These are phyloP conservation scores for Scedosporium minutisporum DNA, from an alignment of 2,329 filamentous ascomycete genomes.

Conservation along the genomic window DNA sequence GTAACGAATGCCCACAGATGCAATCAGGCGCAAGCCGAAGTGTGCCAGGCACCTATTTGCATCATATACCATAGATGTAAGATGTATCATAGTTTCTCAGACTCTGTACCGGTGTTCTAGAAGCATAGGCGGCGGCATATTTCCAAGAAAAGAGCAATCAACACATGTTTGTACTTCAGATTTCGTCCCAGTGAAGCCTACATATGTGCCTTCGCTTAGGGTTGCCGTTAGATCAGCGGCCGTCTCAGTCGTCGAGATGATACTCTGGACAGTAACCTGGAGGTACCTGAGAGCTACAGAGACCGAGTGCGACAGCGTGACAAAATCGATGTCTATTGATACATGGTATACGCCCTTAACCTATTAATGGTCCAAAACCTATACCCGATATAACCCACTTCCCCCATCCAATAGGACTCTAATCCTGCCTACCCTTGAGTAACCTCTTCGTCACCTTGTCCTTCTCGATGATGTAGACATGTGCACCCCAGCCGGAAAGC, in stretches of 20 bases:
- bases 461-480: conserved; percentile 99
- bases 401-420: conserved; percentile 21
- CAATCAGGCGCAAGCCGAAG: not conserved
- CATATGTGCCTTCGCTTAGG: not conserved
- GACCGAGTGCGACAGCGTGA: not conserved
- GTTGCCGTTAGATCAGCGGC: not conserved
- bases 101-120: conserved; percentile 1
- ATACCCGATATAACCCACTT: conserved; percentile 6
- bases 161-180: not conserved
- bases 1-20: not conserved
- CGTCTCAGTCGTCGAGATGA: not conserved
- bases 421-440: conserved; percentile 95
- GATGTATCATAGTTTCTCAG: conserved; percentile 6
- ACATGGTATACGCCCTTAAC: conserved; percentile 3
- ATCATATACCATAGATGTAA: conserved; percentile 6
- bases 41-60: not conserved
- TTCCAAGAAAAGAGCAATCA: not conserved
- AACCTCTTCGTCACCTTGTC: conserved; percentile 99
- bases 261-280: too few relatives aligned
- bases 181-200: not conserved
- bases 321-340: conserved; percentile 7
- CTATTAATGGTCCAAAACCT: not conserved
- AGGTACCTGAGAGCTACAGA: not conserved
- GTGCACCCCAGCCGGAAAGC: conserved; percentile 92
- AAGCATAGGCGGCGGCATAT: not conserved